Base-by-base conservation (phyloP, 2,329 filamentous ascomycete genomes). In the Daldinia sp. region DNA sequence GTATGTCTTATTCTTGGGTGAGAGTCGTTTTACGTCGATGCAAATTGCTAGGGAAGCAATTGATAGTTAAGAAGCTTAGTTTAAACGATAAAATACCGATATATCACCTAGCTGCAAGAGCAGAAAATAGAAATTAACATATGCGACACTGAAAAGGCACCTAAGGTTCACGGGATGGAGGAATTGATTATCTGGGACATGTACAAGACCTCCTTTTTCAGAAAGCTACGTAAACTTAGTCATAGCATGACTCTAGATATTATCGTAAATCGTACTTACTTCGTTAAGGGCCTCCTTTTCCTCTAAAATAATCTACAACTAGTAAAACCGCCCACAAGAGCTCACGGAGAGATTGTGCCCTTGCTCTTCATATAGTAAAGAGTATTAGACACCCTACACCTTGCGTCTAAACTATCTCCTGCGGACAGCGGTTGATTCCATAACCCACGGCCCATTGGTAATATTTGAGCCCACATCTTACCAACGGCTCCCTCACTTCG, bases 401-500 rank as follows among this genome's bases (percentile, higher is more conserved):
- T 18, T 30, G 3, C 13, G 28, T 18, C 28, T 1, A n/a, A 18
- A 13, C 15, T n/a, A 13, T 18, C 26, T 18, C 6, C 26, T 13
- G 26, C 7, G 7, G 30, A 26, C 23, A 30, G 15, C 23, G 46
- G 2, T 33, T 18, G 4, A 13, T 28, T 30, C 26, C 2, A 2
- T 30, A 30, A 10, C 7, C 23, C 12, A 7, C 13, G 1, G n/a
- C 26, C 26, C 6, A 30, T 30, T 4, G 3, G 6, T 18, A 15
- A 33, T n/a, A 50, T 50, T 7, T 28, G 13, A n/a, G n/a, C 7
- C 12, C 44, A n/a, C 33, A 13, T 35, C 35, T 26, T 46, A 2
- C 39, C 48, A 13, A 1, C 20, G 2, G 1, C 20, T 23, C 20
- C 20, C 20, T 73, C 15, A 72, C 59, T 69, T 71, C 6, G 65